Percentiles rank a stretch among this genome's conserved stretches.
Evolutionary conservation across 1,139 yeast species (phyloP).

Genomic region (Arxiozyma bovina): DNA sequence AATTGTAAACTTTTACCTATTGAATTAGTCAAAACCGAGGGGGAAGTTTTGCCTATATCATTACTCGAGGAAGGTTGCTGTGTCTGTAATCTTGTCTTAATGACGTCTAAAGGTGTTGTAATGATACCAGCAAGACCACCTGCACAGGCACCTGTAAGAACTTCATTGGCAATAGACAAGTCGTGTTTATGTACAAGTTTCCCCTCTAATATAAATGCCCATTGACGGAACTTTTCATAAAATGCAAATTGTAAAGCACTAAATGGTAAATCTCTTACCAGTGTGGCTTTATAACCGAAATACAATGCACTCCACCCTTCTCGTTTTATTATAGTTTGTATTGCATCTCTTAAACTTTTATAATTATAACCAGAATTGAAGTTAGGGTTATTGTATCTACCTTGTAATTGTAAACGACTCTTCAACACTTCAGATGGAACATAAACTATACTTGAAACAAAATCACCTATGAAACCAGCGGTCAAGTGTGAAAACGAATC

Average conservation of each 20-base stretch:
- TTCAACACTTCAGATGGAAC: slow-evolving; percentile 98
- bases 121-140: slow-evolving; percentile 89
- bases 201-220: slow-evolving; percentile 39
- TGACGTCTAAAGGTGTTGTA: slow-evolving; percentile 84
- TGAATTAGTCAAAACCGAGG: slow-evolving; percentile 38
- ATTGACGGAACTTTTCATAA: slow-evolving; percentile 71
- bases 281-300: slow-evolving; percentile 88
- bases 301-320: slow-evolving; percentile 77
- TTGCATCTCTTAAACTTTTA: slow-evolving; percentile 59
- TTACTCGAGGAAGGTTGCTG: slow-evolving; percentile 33
- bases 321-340: slow-evolving; percentile 46
- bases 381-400: slow-evolving; percentile 68
- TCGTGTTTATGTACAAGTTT: slow-evolving; percentile 31
- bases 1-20: slow-evolving; percentile 55
- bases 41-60: slow-evolving; percentile 19
- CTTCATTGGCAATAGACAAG: slow-evolving; percentile 53
- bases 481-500: slow-evolving; percentile 73
- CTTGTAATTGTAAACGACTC: slow-evolving; percentile 87
- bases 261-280: slow-evolving; percentile 85
- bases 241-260: slow-evolving; percentile 94
- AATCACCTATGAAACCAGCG: slow-evolving; percentile 87
- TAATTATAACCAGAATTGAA: slow-evolving; percentile 85
- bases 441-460: slow-evolving; percentile 81
- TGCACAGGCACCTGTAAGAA: slow-evolving; percentile 87
- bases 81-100: slow-evolving; percentile 89